These are phyloP conservation scores for Russula earlei DNA, from an alignment of 768 basidiomycete species.

Conservation along the genomic window DNA sequence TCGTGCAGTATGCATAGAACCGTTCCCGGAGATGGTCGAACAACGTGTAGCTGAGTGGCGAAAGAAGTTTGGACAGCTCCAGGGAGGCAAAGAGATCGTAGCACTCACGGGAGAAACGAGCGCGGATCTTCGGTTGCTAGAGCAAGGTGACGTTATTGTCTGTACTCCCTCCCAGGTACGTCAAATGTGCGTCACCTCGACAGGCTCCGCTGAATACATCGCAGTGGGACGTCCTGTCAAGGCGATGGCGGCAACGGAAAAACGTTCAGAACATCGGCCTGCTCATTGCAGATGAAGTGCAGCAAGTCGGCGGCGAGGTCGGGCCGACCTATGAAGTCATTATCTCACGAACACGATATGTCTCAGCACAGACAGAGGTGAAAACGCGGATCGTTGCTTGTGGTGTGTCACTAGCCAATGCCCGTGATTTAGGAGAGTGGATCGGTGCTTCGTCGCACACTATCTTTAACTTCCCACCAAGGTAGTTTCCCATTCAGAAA, in stretches of 20 bases:
- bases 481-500: conserved; percentile 31
- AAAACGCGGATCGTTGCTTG: conserved; percentile 94
- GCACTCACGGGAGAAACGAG: conserved; percentile 91
- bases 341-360: conserved; percentile 93
- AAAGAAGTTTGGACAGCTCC: conserved; percentile 68
- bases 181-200: conserved; percentile 6
- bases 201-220: background rate
- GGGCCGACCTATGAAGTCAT: conserved; percentile 96
- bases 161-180: conserved; percentile 86
- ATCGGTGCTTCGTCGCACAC: conserved; percentile 90
- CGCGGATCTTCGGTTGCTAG: conserved; percentile 79
- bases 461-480: conserved; percentile 96
- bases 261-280: conserved; percentile 91
- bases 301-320: conserved; percentile 88
- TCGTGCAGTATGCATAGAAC: conserved; percentile 90
- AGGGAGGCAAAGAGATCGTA: conserved; percentile 90
- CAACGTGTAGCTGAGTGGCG: conserved; percentile 83
- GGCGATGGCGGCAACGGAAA: conserved; percentile 94
- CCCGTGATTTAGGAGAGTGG: conserved; percentile 95
- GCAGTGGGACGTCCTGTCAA: conserved; percentile 91
- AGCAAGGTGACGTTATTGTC: conserved; percentile 87
- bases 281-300: conserved; percentile 91
- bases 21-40: conserved; percentile 97
- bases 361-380: conserved; percentile 85
- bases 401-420: conserved; percentile 91